phyloP scores from a whole-genome alignment of 352 stramenopile species.

The Blastocystis sp. region DNA sequence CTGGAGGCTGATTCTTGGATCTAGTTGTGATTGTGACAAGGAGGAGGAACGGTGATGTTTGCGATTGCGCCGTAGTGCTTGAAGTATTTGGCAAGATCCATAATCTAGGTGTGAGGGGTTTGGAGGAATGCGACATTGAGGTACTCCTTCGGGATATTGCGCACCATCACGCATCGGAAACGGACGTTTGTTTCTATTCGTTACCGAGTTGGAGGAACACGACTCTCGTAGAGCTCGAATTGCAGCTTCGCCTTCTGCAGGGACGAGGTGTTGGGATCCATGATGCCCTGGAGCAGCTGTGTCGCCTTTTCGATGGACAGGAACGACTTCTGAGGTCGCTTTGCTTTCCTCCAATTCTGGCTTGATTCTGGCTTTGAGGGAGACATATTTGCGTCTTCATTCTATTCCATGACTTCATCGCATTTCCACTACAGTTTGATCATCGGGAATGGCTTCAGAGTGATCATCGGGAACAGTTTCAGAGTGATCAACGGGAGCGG shows the following conservation, averaged over 20 bases:
- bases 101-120: not conserved
- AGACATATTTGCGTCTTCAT: not conserved
- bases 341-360: not conserved
- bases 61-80: constrained; percentile 58
- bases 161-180: constrained; percentile 34
- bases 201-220: not conserved
- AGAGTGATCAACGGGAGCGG: no score
- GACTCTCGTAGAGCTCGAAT: constrained; percentile 40
- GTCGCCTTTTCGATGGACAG: not conserved
- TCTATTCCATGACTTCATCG: not conserved
- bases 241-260: constrained; percentile 47
- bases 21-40: not conserved
- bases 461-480: no score
- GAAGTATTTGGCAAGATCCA: constrained; percentile 53
- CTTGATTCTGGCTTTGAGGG: not conserved
- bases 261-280: constrained; percentile 17
- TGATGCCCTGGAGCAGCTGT: not conserved
- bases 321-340: not conserved
- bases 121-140: not conserved
- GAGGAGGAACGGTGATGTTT: constrained; percentile 10
- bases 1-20: constrained; percentile 2
- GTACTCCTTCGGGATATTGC: constrained; percentile 15
- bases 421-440: no score
- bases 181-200: constrained; percentile 20
- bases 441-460: no score